A percentile compares a stretch with the other conserved stretches of the same genome.
These are phyloP conservation scores for Saccharomycopsis capsularis DNA, from an alignment of 805 yeast species.

Conservation along the genomic window DNA sequence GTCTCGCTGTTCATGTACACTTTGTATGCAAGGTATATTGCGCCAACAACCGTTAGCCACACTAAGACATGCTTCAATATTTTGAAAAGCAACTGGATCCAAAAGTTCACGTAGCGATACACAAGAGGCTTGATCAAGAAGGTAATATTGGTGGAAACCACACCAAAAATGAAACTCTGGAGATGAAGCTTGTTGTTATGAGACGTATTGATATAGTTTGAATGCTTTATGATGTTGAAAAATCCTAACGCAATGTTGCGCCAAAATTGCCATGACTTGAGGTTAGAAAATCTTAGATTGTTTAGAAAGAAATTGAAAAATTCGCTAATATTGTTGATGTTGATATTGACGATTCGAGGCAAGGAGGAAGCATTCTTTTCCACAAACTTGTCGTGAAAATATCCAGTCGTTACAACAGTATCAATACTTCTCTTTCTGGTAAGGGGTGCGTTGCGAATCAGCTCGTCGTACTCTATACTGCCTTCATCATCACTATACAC, in stretches of 20 bases:
- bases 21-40: constrained; percentile 1
- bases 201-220: constrained; percentile 1
- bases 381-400: constrained; percentile 13
- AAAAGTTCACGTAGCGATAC: not conserved
- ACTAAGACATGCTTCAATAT: constrained; percentile 5
- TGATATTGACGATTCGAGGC: not conserved
- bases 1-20: not conserved
- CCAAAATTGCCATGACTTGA: not conserved
- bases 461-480: not conserved
- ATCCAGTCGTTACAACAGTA: constrained; percentile 19
- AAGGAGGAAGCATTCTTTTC: not conserved
- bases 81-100: not conserved
- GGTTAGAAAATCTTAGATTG: not conserved
- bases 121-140: constrained; percentile 7
- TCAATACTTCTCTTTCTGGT: constrained; percentile 9
- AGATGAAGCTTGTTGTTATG: constrained; percentile 6
- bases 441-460: not conserved
- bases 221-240: not conserved
- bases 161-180: constrained; percentile 15
- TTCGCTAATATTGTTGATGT: not conserved
- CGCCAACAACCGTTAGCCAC: constrained; percentile 8
- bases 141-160: not conserved
- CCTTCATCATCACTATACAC: not conserved
- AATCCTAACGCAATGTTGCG: not conserved
- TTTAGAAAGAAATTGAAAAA: not conserved